Evolutionary conservation across 371 early-diverging fungal species (phyloP), one percentile per base, ranked within the genome.

Genomic region (Zancudomyces culisetae): DNA sequence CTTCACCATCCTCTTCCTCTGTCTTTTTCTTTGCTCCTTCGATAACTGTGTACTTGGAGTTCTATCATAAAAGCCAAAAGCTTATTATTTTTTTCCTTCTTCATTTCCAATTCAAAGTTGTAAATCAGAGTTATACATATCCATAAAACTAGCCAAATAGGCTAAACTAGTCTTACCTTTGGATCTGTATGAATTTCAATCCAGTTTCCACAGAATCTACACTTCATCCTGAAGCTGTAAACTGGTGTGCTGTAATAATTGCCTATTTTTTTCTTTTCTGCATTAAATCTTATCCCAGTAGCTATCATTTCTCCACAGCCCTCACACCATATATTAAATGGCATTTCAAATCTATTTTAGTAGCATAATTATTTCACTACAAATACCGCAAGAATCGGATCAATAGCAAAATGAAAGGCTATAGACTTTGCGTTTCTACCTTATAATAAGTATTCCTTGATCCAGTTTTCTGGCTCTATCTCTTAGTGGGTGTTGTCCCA

Each of bases 101-200:
- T n/a, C n/a, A n/a, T n/a, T n/a, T n/a, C n/a, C n/a, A n/a, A n/a
- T n/a, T n/a, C n/a, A n/a, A n/a, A n/a, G n/a, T n/a, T n/a, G n/a
- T n/a, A n/a, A n/a, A n/a, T n/a, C n/a, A n/a, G n/a, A n/a, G n/a
- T n/a, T n/a, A n/a, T n/a, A n/a, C n/a, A n/a, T n/a, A n/a, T n/a
- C n/a, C n/a, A n/a, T n/a, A n/a, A n/a, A n/a, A n/a, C n/a, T n/a
- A n/a, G n/a, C n/a, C n/a, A n/a, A n/a, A n/a, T n/a, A n/a, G 4
- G 10, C n/a, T 15, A 24, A 2, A 41, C 21, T n/a, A 24, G 27
- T 27, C 20, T 19, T 64, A 81, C 87, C 74, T 92, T 87, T n/a
- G 93, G 93, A 61, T 94, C 89, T 0, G 93, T 91, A 20, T 81
- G 87, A 26, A 94, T 87, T 60, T 87, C 91, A 27, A 93, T 81